These are phyloP conservation scores for Aureobasidium sp. DNA, from an alignment of 2,329 filamentous ascomycete species.

Conservation along the genomic window DNA sequence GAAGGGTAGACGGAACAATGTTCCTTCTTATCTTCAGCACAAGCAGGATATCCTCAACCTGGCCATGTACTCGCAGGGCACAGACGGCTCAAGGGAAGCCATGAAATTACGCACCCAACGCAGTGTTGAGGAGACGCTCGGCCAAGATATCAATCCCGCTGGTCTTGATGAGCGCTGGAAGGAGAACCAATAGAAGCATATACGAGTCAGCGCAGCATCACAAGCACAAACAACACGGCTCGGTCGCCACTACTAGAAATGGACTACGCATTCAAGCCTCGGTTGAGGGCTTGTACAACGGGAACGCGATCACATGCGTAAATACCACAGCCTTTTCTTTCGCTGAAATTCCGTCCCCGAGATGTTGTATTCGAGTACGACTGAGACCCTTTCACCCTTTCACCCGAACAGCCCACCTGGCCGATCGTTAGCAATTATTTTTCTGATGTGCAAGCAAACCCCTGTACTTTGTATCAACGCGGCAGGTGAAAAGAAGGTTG, in stretches of 20 bases:
- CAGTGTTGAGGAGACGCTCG: constrained; percentile 22
- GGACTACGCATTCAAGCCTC: not conserved
- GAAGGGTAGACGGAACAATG: not conserved
- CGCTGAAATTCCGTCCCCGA: not conserved
- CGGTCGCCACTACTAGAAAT: not conserved
- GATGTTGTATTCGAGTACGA: too few species aligned
- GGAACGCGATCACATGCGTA: not conserved
- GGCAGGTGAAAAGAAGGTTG: not conserved
- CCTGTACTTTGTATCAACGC: not conserved
- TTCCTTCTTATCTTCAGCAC: constrained; percentile 17
- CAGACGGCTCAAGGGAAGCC: constrained; percentile 18
- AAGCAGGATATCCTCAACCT: constrained; percentile 31
- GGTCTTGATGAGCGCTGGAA: constrained; percentile 33
- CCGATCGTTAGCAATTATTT: not conserved
- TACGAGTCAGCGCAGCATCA: not conserved
- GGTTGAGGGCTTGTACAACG: not conserved
- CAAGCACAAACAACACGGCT: not conserved
- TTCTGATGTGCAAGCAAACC: not conserved
- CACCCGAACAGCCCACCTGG: not conserved
- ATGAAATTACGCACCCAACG: constrained; percentile 34
- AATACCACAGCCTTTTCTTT: not conserved
- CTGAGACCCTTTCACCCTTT: not conserved
- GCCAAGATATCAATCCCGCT: constrained; percentile 12
- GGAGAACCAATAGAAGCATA: not conserved
- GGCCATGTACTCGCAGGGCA: constrained; percentile 39